Evolutionary conservation across 805 yeast species (phyloP), one percentile per base, ranked within the genome.

Genomic region (Kuraishia cidri): DNA sequence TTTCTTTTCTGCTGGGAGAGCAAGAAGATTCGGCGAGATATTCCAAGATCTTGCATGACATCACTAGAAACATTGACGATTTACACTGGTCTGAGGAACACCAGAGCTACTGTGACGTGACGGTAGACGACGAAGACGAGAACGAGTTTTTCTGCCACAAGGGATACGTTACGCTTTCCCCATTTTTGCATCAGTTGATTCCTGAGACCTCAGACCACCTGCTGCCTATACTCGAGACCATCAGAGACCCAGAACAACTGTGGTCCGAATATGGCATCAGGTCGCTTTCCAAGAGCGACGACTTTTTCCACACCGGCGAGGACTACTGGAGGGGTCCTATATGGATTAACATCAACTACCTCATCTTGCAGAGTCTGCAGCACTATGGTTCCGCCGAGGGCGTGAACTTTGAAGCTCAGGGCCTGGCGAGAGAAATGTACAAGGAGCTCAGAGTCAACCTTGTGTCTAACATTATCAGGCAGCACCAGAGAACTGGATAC

Each of bases 281-380:
- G 40, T 82, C 95, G 0, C 60, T 92, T 24, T 82, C 95, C 1
- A 75, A 74, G 45, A 44, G 64, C 4, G 88, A 83, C 45, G 60
- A 60, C 14, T 59, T 48, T 37, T 92, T 80, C 57, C 81, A 81
- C 35, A 72, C 78, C 0, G 90, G 69, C 6, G 98, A 92, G 49
- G 79, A 90, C 55, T 92, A 92, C 60, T 92, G 98, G 98, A 72
- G 95, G 41, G 92, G 96, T 1, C 85, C 94, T 13, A 67, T 92
- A 18, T 92, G 97, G 97, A 64, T 87, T 44, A 83, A 87, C 52
- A 82, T 92, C 48, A 92, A 92, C 60, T 90, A 86, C 48, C 60
- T 92, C 54, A 64, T 79, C 4, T 61, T 92, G 27, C 92, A 86
- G 33, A 69, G 83, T 4, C 60, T 92, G 39, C 53, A 62, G 21